phyloP scores from a whole-genome alignment of 768 basidiomycete species.

The Leccinum variicolor region DNA sequence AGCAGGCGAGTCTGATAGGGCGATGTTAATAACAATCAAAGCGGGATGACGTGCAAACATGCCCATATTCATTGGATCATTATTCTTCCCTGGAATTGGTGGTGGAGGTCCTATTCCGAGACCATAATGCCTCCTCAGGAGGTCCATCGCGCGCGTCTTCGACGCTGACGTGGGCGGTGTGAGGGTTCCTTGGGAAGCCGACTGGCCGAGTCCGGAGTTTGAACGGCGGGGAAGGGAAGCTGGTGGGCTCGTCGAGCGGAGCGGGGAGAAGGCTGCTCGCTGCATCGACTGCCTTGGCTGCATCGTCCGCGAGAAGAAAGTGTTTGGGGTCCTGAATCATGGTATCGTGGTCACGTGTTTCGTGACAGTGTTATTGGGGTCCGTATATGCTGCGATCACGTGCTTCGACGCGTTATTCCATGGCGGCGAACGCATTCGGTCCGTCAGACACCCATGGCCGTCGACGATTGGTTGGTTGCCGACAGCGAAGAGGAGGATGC shows the following conservation, averaged over 20 bases:
- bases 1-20: slow-evolving; percentile 61
- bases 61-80: slow-evolving; percentile 85
- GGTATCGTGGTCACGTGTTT: background rate
- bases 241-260: slow-evolving; percentile 40
- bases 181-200: slow-evolving; percentile 22
- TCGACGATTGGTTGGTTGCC: slow-evolving; percentile 43
- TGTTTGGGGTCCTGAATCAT: too few relatives aligned
- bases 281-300: slow-evolving; percentile 27
- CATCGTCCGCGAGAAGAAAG: background rate
- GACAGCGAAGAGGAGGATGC: slow-evolving; percentile 44
- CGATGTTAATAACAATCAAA: slow-evolving; percentile 1
- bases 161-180: slow-evolving; percentile 30
- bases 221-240: slow-evolving; percentile 16
- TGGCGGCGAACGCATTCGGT: background rate
- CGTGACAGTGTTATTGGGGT: background rate
- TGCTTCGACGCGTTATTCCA: slow-evolving; percentile 9
- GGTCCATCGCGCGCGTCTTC: slow-evolving; percentile 66
- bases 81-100: slow-evolving; percentile 50
- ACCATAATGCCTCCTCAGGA: slow-evolving; percentile 86
- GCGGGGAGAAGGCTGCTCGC: slow-evolving; percentile 42
- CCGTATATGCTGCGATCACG: slow-evolving; percentile 24
- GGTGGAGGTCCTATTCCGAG: slow-evolving; percentile 72
- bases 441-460: slow-evolving; percentile 10
- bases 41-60: slow-evolving; percentile 17
- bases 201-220: slow-evolving; percentile 16